Evolutionary conservation across 306 rosid species (phyloP).

Genomic region (Cucumis cinereus): DNA sequence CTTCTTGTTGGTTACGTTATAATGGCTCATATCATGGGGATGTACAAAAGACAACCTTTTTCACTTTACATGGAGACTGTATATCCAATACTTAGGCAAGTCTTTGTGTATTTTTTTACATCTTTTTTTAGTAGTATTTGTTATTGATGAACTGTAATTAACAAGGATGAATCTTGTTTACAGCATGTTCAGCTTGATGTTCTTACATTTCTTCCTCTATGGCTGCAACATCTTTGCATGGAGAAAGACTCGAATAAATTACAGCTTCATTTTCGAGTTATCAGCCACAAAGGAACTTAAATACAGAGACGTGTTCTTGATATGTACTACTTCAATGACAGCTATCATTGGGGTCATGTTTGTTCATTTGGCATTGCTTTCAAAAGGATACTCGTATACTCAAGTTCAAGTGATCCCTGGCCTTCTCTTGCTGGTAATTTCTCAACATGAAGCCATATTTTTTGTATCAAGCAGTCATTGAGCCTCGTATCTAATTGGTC

Average conservation of each 20-base stretch:
- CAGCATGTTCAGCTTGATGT: slow-evolving; percentile 95
- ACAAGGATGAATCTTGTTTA: slow-evolving; percentile 12
- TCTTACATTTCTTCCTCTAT: slow-evolving; percentile 84
- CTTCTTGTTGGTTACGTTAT: slow-evolving; percentile 73
- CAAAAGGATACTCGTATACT: slow-evolving; percentile 62
- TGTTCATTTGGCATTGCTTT: slow-evolving; percentile 58
- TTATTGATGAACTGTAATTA: not conserved
- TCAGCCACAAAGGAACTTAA: slow-evolving; percentile 63
- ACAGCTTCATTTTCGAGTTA: slow-evolving; percentile 80
- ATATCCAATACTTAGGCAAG: slow-evolving; percentile 86
- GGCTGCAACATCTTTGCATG: slow-evolving; percentile 91
- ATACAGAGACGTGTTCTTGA: slow-evolving; percentile 73
- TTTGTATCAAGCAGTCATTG: not conserved
- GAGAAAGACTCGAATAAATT: slow-evolving; percentile 84
- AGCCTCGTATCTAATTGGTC: not conserved
- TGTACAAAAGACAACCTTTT: slow-evolving; percentile 38
- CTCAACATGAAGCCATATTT: not conserved
- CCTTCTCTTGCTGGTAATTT: slow-evolving; percentile 66
- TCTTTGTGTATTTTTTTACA: not conserved
- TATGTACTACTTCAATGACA: slow-evolving; percentile 70
- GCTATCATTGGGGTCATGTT: slow-evolving; percentile 68
- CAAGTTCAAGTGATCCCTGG: slow-evolving; percentile 79
- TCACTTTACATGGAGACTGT: slow-evolving; percentile 89
- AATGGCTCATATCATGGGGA: slow-evolving; percentile 78
- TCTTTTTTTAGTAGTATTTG: not conserved